A percentile compares a stretch with the other conserved stretches of the same genome.
Conservation (phyloP, 2,329 filamentous ascomycete genomes). For the Cytospora chrysosperma region DNA sequence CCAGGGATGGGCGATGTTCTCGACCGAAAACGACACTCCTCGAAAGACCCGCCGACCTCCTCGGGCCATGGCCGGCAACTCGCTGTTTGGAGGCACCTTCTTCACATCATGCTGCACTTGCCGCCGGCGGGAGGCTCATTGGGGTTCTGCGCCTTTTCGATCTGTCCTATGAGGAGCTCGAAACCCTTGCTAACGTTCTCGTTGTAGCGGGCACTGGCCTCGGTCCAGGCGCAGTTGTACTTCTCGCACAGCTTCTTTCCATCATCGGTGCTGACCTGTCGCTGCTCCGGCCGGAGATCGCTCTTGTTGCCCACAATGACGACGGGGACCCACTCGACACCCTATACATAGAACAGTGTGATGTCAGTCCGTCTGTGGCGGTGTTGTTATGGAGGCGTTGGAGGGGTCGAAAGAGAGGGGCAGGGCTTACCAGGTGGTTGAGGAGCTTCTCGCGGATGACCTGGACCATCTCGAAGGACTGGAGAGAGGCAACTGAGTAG, state of each 20-base stretch:
- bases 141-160: constrained; percentile 92
- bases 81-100: neutral
- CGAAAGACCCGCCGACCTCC: neutral
- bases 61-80: neutral
- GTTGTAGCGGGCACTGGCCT: constrained; percentile 91
- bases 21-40: neutral
- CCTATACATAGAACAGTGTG: constrained; percentile 49
- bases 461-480: constrained; percentile 96
- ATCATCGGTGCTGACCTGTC: constrained; percentile 83
- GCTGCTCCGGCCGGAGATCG: constrained; percentile 87
- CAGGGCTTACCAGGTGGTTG: constrained; percentile 77
- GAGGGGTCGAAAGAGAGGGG: neutral
- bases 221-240: constrained; percentile 89
- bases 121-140: constrained; percentile 75
- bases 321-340: constrained; percentile 87
- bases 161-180: constrained; percentile 89
- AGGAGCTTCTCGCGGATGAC: constrained; percentile 97
- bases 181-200: constrained; percentile 92
- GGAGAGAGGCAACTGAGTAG: constrained; percentile 91
- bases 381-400: neutral
- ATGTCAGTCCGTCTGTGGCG: neutral
- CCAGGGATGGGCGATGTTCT: neutral
- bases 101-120: constrained; percentile 86
- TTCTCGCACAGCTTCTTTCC: constrained; percentile 82
- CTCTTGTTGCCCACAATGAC: constrained; percentile 97